Evolutionary conservation across 2,329 filamentous ascomycete genomes (phyloP).

Genomic region (Xylariales sp.): DNA sequence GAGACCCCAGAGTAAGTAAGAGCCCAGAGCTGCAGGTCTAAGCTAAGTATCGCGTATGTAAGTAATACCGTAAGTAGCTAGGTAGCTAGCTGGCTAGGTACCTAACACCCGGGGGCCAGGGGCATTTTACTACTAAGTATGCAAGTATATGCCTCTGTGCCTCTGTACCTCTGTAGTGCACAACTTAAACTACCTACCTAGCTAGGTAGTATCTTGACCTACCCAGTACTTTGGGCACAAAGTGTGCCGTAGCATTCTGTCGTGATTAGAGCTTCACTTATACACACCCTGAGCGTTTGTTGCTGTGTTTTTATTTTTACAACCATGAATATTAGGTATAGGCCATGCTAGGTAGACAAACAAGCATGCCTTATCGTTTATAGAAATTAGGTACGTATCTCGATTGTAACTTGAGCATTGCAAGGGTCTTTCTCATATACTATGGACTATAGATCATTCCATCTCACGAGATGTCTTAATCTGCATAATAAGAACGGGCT

Average conservation of each 20-base stretch:
- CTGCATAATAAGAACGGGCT: neutral
- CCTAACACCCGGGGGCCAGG: neutral
- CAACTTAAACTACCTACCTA: too few relatives aligned
- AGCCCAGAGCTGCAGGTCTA: slow-evolving; percentile 34
- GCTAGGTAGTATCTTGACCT: too few relatives aligned
- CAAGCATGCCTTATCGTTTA: neutral
- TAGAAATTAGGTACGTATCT: neutral
- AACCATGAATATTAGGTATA: too few relatives aligned
- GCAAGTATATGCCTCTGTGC: too few relatives aligned
- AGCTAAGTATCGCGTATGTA: slow-evolving; percentile 23
- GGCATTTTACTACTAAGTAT: neutral
- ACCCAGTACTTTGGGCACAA: too few relatives aligned
- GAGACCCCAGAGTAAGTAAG: slow-evolving; percentile 11
- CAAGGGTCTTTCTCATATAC: neutral
- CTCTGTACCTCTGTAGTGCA: too few relatives aligned
- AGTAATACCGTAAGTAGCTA: neutral
- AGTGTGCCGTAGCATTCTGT: too few relatives aligned
- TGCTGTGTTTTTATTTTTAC: too few relatives aligned
- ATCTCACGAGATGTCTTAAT: slow-evolving; percentile 7
- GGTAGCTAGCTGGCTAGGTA: neutral
- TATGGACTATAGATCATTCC: slow-evolving; percentile 15
- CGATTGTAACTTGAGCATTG: neutral
- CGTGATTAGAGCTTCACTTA: neutral
- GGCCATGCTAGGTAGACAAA: neutral
- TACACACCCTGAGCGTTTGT: neutral